Base-by-base conservation (phyloP, 768 basidiomycete species). In the Lactarius pseudohatsudake region DNA sequence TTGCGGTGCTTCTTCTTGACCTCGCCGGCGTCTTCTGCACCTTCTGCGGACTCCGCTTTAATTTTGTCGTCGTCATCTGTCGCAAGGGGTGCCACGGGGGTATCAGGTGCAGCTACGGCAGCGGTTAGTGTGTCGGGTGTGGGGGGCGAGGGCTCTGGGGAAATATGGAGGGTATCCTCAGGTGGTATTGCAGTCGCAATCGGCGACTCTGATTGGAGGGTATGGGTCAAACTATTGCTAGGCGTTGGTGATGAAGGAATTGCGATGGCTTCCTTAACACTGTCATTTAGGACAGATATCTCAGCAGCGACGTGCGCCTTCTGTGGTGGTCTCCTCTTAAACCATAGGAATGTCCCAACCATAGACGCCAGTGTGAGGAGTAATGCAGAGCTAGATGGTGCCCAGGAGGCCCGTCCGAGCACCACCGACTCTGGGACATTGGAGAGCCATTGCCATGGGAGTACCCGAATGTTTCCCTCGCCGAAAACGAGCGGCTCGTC, bases 11-110 rank as follows among this genome's bases (percentile, higher is more conserved):
- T 74, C 74, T 79, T 78, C 69, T 70, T 75, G 13, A 72, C 74
- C 58, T 75, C 78, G 1, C 78, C 78, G 75, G 79, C 71, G 85
- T 86, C 70, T 82, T 86, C 64, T 75, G 80, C 70, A 85, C 86
- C 70, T 82, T 86, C 64, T 86, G 86, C 47, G 15, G 59, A 28
- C 41, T 56, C 66, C 8, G 53, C 20, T 56, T 64, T 67, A 36
- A 16, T 34, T 26, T 63, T 59, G 13, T 34, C 20, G 4, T 10
- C 22, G 7, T 18, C 38, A 55, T 47, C 57, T 26, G 30, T n/a
- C 11, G 56, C n/a, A 10, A n/a, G n/a, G n/a, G 56, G 32, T 8
- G n/a, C n/a, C 13, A 47, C 10, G n/a, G 54, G 54, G 18, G 50
- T n/a, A 43, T 61, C 41, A 20, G 11, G 34, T 43, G 34, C 45